Evolutionary conservation across 2,329 filamentous ascomycete genomes (phyloP), one percentile per base, ranked within the genome.

Genomic region (Orbilia blumenaviensis): DNA sequence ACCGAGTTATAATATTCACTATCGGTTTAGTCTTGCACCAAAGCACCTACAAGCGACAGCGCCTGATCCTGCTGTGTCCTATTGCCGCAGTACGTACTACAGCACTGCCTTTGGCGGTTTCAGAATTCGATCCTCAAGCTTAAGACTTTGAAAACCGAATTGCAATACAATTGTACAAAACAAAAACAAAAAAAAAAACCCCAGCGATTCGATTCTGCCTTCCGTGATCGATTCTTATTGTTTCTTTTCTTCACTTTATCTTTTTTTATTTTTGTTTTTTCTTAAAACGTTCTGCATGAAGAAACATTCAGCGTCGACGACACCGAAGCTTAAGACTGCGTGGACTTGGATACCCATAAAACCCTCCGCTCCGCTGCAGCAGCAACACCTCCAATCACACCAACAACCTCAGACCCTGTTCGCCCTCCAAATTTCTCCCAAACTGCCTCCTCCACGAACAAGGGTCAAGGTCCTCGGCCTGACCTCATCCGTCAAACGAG

Each of bases 401-500:
- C 38, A 34, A 27, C 52, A 56, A 56, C 52, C 52, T 38, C 66
- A 68, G 41, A 68, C 71, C 71, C 71, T 76, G 72, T 68, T 76
- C 50, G 72, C 64, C 50, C 64, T 76, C 64, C 72, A 76, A 76
- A 52, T 61, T 21, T 63, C 64, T 54, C 41, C 72, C 48, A 76
- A 76, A 50, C 64, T 76, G 72, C 52, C 72, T 76, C 72, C 64
- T 69, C 72, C 72, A 69, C 64, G 64, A 69, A 69, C 72, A 25
- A 76, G 72, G 72, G 72, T 69, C 72, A 76, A 68, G 72, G 64
- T 76, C 64, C 56, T 64, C 48, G 72, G 72, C 72, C 72, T 76
- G 72, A 76, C 72, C 64, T 76, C 72, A 50, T 76, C 72, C 54
- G 72, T 76, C 64, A 76, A 76, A 76, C 72, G 72, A 76, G 72